Conservation (phyloP, 495 filamentous ascomycete species). For the Pyrenula massariospora region DNA sequence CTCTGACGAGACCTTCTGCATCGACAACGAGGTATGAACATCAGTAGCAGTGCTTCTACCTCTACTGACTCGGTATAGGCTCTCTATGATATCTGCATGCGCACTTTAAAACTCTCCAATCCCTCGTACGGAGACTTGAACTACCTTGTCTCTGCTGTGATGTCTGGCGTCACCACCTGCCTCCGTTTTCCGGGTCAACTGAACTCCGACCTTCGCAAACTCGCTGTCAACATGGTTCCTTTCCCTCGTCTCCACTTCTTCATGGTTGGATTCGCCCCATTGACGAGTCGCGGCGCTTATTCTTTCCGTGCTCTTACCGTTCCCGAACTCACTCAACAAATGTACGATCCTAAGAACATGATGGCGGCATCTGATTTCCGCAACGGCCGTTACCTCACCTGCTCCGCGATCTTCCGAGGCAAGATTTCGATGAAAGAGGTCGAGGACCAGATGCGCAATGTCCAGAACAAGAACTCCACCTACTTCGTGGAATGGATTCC, state of each 20-base stretch:
- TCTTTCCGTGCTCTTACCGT: conserved; percentile 96
- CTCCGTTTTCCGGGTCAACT: conserved; percentile 99
- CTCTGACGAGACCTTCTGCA: conserved; percentile 99
- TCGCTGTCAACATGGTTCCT: conserved; percentile 99
- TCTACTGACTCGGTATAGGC: conserved; percentile 40
- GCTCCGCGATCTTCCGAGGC: conserved; percentile 99
- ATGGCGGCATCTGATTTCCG: conserved; percentile 99
- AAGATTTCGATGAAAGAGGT: conserved; percentile 99
- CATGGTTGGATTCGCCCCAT: conserved; percentile 99
- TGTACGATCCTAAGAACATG: conserved; percentile 99
- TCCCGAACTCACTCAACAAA: conserved; percentile 98
- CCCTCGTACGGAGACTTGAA: conserved; percentile 99
- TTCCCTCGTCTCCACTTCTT: conserved; percentile 99
- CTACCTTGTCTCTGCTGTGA: conserved; percentile 98
- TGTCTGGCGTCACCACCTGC: conserved; percentile 98
- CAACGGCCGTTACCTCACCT: conserved; percentile 98
- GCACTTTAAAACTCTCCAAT: conserved; percentile 95
- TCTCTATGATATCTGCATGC: conserved; percentile 99
- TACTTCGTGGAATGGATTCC: conserved; percentile 99
- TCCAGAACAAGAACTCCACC: conserved; percentile 99
- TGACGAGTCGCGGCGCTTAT: conserved; percentile 89
- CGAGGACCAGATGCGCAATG: conserved; percentile 99
- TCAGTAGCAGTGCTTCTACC: background rate
- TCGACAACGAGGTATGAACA: conserved; percentile 82
- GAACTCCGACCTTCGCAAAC: conserved; percentile 98